Conservation (phyloP, 768 basidiomycete species). For the Lyophyllum semitale region DNA sequence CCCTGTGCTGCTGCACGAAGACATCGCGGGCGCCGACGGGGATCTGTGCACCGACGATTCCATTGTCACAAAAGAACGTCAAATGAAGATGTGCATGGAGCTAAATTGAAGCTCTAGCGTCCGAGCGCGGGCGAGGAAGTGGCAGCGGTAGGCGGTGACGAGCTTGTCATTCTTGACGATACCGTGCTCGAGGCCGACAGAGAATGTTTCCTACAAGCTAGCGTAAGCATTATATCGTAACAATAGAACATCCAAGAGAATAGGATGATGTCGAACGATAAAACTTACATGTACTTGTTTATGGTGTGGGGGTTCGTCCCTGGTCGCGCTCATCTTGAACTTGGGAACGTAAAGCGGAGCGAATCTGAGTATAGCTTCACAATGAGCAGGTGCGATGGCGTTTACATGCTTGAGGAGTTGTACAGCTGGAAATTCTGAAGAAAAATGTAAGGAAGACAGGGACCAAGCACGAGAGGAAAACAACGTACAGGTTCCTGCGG, state of each 20-base stretch:
- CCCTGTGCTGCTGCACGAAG: slow-evolving; percentile 88
- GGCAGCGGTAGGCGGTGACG: slow-evolving; percentile 97
- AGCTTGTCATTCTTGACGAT: slow-evolving; percentile 84
- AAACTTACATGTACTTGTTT: slow-evolving; percentile 91
- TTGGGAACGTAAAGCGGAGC: slow-evolving; percentile 78
- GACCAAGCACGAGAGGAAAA: too few species aligned
- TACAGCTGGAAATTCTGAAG: too few species aligned
- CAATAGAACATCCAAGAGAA: neutral
- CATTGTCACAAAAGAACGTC: slow-evolving; percentile 96
- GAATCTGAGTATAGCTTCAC: slow-evolving; percentile 89
- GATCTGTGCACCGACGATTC: slow-evolving; percentile 98
- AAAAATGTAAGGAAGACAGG: too few species aligned
- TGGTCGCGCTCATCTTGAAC: slow-evolving; percentile 81
- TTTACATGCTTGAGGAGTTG: too few species aligned
- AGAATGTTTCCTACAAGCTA: slow-evolving; percentile 88
- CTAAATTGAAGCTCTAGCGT: slow-evolving; percentile 94
- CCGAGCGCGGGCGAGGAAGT: slow-evolving; percentile 97
- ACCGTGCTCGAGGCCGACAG: slow-evolving; percentile 89
- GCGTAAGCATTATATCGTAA: neutral
- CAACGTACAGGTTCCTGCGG: too few species aligned
- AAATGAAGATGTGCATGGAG: slow-evolving; percentile 98
- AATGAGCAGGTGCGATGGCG: slow-evolving; percentile 70
- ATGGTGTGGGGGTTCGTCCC: slow-evolving; percentile 80
- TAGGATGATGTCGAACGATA: too few species aligned
- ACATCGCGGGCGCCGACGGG: slow-evolving; percentile 95